Percentiles rank a stretch among this genome's conserved stretches.
These are phyloP conservation scores for Cladosporium phlei DNA, from an alignment of 2,329 filamentous ascomycete species.

Conservation along the genomic window DNA sequence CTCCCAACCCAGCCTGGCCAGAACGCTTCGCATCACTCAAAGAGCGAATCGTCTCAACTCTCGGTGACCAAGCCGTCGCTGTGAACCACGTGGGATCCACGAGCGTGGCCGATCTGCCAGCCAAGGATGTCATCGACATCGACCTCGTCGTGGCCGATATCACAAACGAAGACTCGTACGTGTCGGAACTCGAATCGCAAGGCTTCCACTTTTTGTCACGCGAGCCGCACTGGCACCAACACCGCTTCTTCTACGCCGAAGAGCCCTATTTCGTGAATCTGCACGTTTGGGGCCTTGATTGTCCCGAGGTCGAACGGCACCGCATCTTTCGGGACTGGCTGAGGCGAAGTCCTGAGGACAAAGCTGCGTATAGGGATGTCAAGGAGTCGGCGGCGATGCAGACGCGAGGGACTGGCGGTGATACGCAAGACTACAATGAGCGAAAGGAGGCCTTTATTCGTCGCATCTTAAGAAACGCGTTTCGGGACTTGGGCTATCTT, in stretches of 20 bases:
- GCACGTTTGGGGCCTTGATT: conserved; percentile 46
- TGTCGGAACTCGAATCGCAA: conserved; percentile 37
- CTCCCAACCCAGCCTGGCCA: conserved; percentile 38
- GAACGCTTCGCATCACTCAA: conserved; percentile 30
- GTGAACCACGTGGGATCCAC: conserved; percentile 50
- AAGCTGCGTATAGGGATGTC: conserved; percentile 36
- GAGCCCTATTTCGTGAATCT: conserved; percentile 41
- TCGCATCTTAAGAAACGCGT: conserved; percentile 38
- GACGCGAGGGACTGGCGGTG: conserved; percentile 31
- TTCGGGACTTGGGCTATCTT: conserved; percentile 16
- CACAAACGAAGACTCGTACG: conserved; percentile 44
- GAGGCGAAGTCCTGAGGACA: conserved; percentile 34
- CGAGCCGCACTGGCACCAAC: conserved; percentile 46
- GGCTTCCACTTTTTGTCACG: conserved; percentile 46
- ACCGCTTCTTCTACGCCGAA: conserved; percentile 43
- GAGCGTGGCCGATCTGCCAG: conserved; percentile 45
- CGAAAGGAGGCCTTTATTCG: conserved; percentile 41
- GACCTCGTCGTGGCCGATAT: conserved; percentile 41
- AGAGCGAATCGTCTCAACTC: conserved; percentile 33
- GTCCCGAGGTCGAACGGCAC: conserved; percentile 41
- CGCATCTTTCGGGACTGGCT: conserved; percentile 46
- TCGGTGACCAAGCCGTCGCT: conserved; percentile 25
- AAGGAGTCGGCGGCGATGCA: conserved; percentile 37
- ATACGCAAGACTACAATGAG: conserved; percentile 37
- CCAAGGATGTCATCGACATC: conserved; percentile 52